Percentiles rank a stretch among this genome's conserved stretches.
Conservation (phyloP, 2,329 filamentous ascomycete genomes). For the Penicillium oxalicum region DNA sequence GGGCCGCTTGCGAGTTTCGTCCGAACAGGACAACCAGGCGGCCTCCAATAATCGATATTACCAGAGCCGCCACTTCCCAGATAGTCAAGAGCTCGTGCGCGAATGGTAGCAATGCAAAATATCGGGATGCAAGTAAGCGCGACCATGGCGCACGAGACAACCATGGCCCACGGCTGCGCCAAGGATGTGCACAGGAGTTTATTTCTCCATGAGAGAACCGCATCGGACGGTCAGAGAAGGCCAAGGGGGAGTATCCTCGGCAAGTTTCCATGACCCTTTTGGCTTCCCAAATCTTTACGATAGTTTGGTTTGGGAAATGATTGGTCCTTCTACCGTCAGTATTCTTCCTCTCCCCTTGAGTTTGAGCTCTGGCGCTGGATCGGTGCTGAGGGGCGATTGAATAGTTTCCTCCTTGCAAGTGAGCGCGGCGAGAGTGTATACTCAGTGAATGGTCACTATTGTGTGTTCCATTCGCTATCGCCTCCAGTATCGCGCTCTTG, state of each 20-base stretch:
- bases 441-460: too few species aligned
- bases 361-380: not conserved
- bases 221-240: too few species aligned
- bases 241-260: not conserved
- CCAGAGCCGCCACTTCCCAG: slow-evolving; percentile 2
- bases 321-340: too few species aligned
- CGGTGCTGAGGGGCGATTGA: too few species aligned
- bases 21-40: too few species aligned
- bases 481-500: not conserved
- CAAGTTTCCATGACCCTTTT: not conserved
- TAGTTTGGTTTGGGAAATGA: too few species aligned
- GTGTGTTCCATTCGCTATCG: not conserved
- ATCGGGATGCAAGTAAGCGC: not conserved
- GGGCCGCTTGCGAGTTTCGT: too few species aligned
- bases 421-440: too few species aligned
- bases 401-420: too few species aligned
- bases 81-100: slow-evolving; percentile 10
- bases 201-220: not conserved
- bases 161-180: not conserved
- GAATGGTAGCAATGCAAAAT: not conserved
- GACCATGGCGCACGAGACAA: slow-evolving; percentile 1
- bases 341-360: not conserved
- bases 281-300: too few species aligned
- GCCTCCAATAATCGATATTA: not conserved
- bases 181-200: not conserved